Conservation (phyloP, 176 grass and related monocot genomes). For the Cenchrus fungigraminus region DNA sequence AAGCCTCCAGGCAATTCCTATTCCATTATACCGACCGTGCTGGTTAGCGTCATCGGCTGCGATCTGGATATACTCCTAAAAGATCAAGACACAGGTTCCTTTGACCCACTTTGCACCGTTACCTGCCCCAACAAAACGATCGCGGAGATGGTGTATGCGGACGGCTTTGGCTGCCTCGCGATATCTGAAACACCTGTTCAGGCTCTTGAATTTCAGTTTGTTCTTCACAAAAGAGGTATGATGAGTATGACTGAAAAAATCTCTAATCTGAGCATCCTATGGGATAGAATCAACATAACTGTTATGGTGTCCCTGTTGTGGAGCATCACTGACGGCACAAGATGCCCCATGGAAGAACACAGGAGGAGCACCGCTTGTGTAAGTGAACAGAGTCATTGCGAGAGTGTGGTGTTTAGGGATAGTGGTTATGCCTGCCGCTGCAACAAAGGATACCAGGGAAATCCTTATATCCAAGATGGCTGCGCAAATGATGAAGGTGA, state of each 20-base stretch:
- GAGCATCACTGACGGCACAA: neutral
- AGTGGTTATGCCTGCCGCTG: neutral
- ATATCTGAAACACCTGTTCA: neutral
- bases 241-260: neutral
- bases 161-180: neutral
- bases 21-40: neutral
- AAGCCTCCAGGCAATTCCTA: neutral
- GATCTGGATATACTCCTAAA: neutral
- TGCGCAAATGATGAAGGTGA: neutral
- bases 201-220: neutral
- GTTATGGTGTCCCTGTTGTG: neutral
- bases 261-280: neutral
- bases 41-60: neutral
- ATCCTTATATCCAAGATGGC: neutral
- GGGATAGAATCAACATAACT: slow-evolving; percentile 15
- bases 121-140: neutral
- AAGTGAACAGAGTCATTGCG: neutral
- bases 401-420: neutral
- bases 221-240: neutral
- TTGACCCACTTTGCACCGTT: neutral
- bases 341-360: neutral
- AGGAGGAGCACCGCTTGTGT: neutral
- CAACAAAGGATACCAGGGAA: neutral
- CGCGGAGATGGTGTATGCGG: neutral
- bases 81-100: neutral